Percentiles rank a stretch among this genome's conserved stretches.
These are phyloP conservation scores for Parathielavia appendiculata DNA, from an alignment of 495 filamentous ascomycete genomes.

Conservation along the genomic window DNA sequence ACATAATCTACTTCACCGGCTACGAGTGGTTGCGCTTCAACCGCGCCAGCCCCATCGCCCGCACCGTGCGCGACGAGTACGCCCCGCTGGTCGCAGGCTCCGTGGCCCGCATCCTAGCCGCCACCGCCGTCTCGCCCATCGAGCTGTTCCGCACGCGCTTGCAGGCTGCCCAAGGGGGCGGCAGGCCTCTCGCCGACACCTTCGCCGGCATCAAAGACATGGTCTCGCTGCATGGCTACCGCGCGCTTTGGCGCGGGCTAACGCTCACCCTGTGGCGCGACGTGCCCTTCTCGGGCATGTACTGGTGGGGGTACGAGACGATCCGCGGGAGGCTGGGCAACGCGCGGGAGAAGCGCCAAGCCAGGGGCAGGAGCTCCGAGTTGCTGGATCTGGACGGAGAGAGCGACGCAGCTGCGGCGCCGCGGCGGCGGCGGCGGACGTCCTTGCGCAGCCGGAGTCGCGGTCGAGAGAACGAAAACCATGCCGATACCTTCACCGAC, in stretches of 20 bases:
- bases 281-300: slow-evolving; percentile 92
- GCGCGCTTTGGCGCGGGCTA: slow-evolving; percentile 86
- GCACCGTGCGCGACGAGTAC: slow-evolving; percentile 57
- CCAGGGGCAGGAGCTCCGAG: slow-evolving; percentile 27
- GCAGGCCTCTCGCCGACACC: slow-evolving; percentile 61
- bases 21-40: slow-evolving; percentile 88
- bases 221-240: slow-evolving; percentile 69
- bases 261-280: slow-evolving; percentile 93
- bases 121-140: slow-evolving; percentile 78
- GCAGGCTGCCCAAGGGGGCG: slow-evolving; percentile 67
- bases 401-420: not conserved
- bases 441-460: slow-evolving; percentile 28
- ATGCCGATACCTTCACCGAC: slow-evolving; percentile 71
- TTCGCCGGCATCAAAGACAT: slow-evolving; percentile 69
- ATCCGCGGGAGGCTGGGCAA: slow-evolving; percentile 62
- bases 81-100: slow-evolving; percentile 77
- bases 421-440: not conserved
- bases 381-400: slow-evolving; percentile 15
- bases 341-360: slow-evolving; percentile 46
- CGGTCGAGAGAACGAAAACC: slow-evolving; percentile 51
- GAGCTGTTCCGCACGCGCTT: slow-evolving; percentile 94
- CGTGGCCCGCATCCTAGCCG: slow-evolving; percentile 71
- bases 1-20: slow-evolving; percentile 98
- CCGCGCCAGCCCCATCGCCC: slow-evolving; percentile 60
- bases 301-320: slow-evolving; percentile 96